Base-by-base conservation (phyloP, 805 yeast genomes). In the Nakazawaea ambrosiae region DNA sequence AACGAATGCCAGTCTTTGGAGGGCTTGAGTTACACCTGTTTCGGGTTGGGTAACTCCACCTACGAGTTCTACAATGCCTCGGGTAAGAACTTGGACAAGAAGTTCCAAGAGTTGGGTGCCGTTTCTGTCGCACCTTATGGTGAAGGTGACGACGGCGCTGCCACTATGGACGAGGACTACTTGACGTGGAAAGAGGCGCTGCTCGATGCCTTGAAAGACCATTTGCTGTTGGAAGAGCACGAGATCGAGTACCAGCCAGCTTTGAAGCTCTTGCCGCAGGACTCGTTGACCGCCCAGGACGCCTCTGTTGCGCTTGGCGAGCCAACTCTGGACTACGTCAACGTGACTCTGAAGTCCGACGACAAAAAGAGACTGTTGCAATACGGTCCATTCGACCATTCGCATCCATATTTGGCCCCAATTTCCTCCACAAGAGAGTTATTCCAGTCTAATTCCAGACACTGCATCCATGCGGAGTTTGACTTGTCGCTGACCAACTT, bases 1-100 rank as follows among this genome's bases (percentile, higher is more conserved):
- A 75, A 70, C 35, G 79, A 75, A 20, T 73, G 73, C 18, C 75
- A 70, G 42, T 60, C 61, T 37, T 65, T 89, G 49, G 53, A 69
- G 6, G 73, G 71, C 43, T 53, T 88, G 44, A 76, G 72, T 48
- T 88, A 63, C 60, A 73, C 88, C 42, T 70, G 87, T 36, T 92
- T 90, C 54, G 97, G 97, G 15, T 73, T 90, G 45, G 98, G 98
- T 55, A 90, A 92, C 64, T 79, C 89, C 30, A 89, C 97, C 20
- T 90, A 90, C 56, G 97, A 90, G 61, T 80, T 83, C 57, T 90
- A 70, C 70, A 92, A 92, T 56, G 84, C 81, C 33, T 82, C 87
- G 42, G 88, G 89, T 27, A 76, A 75, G 42, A 76, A 76, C 50
- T 66, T 75, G 33, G 60, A 69, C 39, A 65, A 71, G 40, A 66